Conservation (phyloP, 495 filamentous ascomycete genomes). For the Tuber microsphaerosporum region DNA sequence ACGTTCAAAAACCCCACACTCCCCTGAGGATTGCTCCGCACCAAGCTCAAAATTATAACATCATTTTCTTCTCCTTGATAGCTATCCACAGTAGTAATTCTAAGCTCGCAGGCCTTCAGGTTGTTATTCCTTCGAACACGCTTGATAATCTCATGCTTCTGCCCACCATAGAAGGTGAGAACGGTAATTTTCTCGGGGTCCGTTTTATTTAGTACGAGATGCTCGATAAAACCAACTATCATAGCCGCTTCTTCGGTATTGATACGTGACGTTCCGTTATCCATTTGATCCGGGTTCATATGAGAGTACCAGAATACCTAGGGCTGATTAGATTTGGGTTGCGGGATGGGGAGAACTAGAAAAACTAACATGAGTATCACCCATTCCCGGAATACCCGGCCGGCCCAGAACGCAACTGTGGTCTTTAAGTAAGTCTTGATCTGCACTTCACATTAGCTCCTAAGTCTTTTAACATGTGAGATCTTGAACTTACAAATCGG, state of each 20-base stretch:
- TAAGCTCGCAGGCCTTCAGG: constrained; percentile 50
- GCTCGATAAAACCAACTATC: constrained; percentile 63
- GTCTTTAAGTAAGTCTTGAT: constrained; percentile 61
- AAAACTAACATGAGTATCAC: constrained; percentile 58
- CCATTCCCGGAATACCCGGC: constrained; percentile 71
- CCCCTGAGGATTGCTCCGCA: constrained; percentile 56
- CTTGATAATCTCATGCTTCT: constrained; percentile 58
- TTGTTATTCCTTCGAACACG: constrained; percentile 49
- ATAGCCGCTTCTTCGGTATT: constrained; percentile 73
- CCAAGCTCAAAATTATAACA: constrained; percentile 73
- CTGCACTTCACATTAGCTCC: constrained; percentile 7
- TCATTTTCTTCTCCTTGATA: constrained; percentile 96
- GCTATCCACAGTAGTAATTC: constrained; percentile 78
- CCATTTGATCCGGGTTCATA: constrained; percentile 56
- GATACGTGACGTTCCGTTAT: constrained; percentile 60
- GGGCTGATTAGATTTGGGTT: background rate
- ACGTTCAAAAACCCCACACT: constrained; percentile 39
- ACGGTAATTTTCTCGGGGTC: constrained; percentile 61
- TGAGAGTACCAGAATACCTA: constrained; percentile 48
- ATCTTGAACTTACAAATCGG: constrained; percentile 45
- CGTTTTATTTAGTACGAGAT: constrained; percentile 64
- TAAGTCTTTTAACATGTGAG: background rate
- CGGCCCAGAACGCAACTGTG: constrained; percentile 59
- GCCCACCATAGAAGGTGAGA: constrained; percentile 86
- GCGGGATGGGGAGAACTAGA: background rate